Evolutionary conservation across 2,329 filamentous ascomycete genomes (phyloP), one percentile per base, ranked within the genome.

Genomic region (Dothideomycetes sp.): DNA sequence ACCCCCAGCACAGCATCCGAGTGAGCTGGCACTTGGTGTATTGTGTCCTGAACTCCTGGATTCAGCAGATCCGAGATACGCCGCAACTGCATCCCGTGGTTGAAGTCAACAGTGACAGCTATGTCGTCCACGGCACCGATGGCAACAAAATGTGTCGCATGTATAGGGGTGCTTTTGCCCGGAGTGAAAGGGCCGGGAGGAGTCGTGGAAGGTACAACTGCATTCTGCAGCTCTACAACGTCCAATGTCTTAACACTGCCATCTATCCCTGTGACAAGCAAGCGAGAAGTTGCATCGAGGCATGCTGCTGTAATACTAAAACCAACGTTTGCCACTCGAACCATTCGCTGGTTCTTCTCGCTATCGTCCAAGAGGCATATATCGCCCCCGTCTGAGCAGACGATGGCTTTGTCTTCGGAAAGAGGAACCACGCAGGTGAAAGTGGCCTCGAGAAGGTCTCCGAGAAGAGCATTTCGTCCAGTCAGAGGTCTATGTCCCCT

Each of bases 361-460:
- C 72, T 74, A 48, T 94, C 84, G 46, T 95, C 83, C 22, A 95
- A 68, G 19, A 94, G 66, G 59, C 89, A 96, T n/a, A 98, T 69
- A 53, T 93, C 82, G 19, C 91, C 91, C 43, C 77, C 75, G 53
- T 95, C 88, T 3, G 89, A 84, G 62, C 86, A 91, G 31, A 96
- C 68, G 31, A 96, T 73, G 14, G 87, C 81, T 51, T 79, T 82
- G 31, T 72, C 73, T 27, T 84, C 76, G 29, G 82, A 79, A 24
- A 94, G 73, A 12, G 75, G 68, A 12, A 79, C 75, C 4, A 86
- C 78, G 47, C 83, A 85, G 14, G 79, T 85, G 53, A 98, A 96
- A 0, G 79, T 89, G 5, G 79, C 78, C 45, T 96, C 89, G 4
- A 88, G 73, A 44, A 98, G 66, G 10, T 77, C 70, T 0, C 87